Percentiles rank a stretch among this genome's conserved stretches.
These are phyloP conservation scores for Bremia lactucae DNA, from an alignment of 352 stramenopile species.

Conservation along the genomic window DNA sequence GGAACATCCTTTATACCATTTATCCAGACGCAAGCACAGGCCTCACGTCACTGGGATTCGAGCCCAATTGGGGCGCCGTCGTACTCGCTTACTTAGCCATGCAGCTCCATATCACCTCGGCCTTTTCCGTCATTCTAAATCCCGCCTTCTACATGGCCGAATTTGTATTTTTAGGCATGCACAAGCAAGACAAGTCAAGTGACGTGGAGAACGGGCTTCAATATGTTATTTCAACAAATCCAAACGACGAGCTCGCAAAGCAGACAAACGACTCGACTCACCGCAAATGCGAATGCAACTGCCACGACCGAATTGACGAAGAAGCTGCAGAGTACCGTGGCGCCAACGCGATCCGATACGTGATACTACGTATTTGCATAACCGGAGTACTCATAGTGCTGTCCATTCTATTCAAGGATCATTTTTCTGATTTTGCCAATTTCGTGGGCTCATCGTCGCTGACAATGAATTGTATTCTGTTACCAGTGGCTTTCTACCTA, in stretches of 20 bases:
- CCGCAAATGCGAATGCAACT: conserved; percentile 30
- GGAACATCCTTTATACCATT: conserved; percentile 62
- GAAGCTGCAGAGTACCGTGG: conserved; percentile 26
- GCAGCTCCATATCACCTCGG: conserved; percentile 45
- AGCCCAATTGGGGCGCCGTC: conserved; percentile 27
- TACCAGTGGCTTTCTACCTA: conserved; percentile 36
- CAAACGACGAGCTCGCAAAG: conserved; percentile 14
- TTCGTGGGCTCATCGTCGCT: conserved; percentile 36
- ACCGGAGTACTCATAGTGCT: conserved; percentile 30
- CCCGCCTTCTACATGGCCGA: conserved; percentile 37
- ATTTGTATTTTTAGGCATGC: conserved; percentile 36
- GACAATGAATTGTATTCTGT: conserved; percentile 22
- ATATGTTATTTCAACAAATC: conserved; percentile 15
- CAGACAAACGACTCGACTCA: conserved; percentile 11
- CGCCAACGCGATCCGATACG: conserved; percentile 24
- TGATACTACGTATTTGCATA: conserved; percentile 30
- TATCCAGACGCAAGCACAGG: conserved; percentile 25
- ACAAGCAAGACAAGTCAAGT: conserved; percentile 19
- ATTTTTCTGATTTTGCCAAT: conserved; percentile 38
- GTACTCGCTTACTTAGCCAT: conserved; percentile 47
- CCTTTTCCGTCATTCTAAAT: conserved; percentile 34
- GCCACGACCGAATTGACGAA: conserved; percentile 21
- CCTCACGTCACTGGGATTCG: conserved; percentile 30
- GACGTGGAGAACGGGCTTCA: conserved; percentile 20
- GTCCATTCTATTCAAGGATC: conserved; percentile 32